These are phyloP conservation scores for Allantophomopsis cytisporea DNA, from an alignment of 2,329 filamentous ascomycete species.

Conservation along the genomic window DNA sequence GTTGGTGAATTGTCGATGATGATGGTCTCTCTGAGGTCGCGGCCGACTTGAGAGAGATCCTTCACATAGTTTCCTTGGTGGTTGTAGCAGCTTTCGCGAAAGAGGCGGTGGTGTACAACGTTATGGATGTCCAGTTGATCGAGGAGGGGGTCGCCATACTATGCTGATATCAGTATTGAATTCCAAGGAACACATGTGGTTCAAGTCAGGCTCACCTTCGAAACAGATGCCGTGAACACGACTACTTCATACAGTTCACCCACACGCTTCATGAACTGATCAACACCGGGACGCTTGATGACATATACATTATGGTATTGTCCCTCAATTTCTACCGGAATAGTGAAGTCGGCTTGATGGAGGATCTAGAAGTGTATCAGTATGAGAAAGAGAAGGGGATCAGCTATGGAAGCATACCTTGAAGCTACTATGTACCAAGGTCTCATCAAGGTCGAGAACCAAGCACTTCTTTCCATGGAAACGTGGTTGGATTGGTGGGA, in stretches of 20 bases:
- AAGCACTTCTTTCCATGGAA: constrained; percentile 85
- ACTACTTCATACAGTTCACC: constrained; percentile 97
- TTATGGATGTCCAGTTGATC: constrained; percentile 96
- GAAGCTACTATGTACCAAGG: constrained; percentile 95
- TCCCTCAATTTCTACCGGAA: constrained; percentile 96
- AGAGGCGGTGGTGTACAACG: constrained; percentile 89
- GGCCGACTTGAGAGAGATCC: constrained; percentile 91
- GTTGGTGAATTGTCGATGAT: constrained; percentile 99
- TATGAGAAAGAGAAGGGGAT: constrained; percentile 1
- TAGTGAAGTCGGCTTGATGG: constrained; percentile 96
- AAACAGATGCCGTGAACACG: constrained; percentile 95
- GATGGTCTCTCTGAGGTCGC: constrained; percentile 92
- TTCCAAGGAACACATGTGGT: neutral
- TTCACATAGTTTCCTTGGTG: constrained; percentile 99
- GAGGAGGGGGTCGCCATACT: constrained; percentile 93
- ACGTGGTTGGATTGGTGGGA: constrained; percentile 70
- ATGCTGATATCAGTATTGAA: constrained; percentile 5
- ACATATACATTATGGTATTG: constrained; percentile 99
- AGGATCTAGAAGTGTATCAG: constrained; percentile 52
- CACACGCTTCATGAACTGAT: constrained; percentile 97
- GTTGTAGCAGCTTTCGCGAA: constrained; percentile 98
- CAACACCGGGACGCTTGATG: constrained; percentile 96
- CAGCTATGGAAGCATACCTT: constrained; percentile 45
- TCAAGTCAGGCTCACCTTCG: constrained; percentile 51
- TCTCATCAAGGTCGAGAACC: constrained; percentile 92